Evolutionary conservation across 2,329 filamentous ascomycete species (phyloP), one percentile per base, ranked within the genome.

Genomic region (Fusarium pseudograminearum): DNA sequence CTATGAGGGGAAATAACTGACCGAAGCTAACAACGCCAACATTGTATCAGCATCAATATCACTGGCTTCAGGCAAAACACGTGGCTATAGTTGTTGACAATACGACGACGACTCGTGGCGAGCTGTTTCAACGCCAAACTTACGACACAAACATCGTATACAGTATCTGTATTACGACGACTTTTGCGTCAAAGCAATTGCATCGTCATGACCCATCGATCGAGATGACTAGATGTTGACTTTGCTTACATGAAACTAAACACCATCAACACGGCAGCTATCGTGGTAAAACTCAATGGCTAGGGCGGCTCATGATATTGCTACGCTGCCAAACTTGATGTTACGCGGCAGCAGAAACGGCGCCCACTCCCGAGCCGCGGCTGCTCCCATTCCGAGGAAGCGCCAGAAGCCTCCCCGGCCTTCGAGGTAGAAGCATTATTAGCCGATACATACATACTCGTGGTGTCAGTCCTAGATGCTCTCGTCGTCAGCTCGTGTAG

Each of bases 341-440:
- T 30, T 30, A 45, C 36, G 45, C 36, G 41, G 40, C 52, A 63
- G 18, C 30, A 58, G 7, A 69, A 67, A 62, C n/a, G 44, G 20
- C 51, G 40, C 52, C 51, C 48, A 47, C 41, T 14, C 24, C 36
- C 58, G 57, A 71, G 59, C 47, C 42, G 55, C 64, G 64, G 64
- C 55, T 62, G 56, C 45, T 58, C 56, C 53, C 48, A 51, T 34
- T 33, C 64, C 56, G 42, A 71, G 55, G 64, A 59, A 56, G 48
- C 56, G n/a, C 64, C 67, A 70, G 64, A 67, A 54, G 42, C 34
- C 42, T 54, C 55, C 55, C 67, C 56, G 36, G 36, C 38, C 56
- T 62, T 61, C 42, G 16, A 48, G n/a, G 65, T 62, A 26, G 48
- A 36, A 71, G 51, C 40, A 33, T 46, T 53, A 33, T 46, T 53